phyloP scores from a whole-genome alignment of 2,329 filamentous ascomycete species.

The Aspergillus sclerotialis region DNA sequence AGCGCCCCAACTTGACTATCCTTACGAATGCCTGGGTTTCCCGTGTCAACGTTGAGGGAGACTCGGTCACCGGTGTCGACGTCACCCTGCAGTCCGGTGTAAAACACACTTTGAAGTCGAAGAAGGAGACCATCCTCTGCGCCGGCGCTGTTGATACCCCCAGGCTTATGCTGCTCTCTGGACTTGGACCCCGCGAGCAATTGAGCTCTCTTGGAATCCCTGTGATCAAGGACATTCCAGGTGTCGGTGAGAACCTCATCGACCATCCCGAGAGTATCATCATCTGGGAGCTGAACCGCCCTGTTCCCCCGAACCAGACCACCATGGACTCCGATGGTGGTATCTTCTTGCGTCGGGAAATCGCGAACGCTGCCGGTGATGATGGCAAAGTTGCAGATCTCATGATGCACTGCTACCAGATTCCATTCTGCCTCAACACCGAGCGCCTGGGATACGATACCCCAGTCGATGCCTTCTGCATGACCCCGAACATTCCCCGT shows the following conservation, averaged over 20 bases:
- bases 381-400: constrained; percentile 75
- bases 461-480: constrained; percentile 76
- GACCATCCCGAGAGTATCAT: constrained; percentile 62
- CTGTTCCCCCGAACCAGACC: constrained; percentile 70
- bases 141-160: constrained; percentile 79
- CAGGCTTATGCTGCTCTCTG: constrained; percentile 53
- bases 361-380: constrained; percentile 58
- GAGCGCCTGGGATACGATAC: constrained; percentile 67
- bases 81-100: constrained; percentile 57
- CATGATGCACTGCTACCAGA: constrained; percentile 98
- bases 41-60: constrained; percentile 65
- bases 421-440: constrained; percentile 85
- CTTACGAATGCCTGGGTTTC: constrained; percentile 84
- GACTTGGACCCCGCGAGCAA: constrained; percentile 47
- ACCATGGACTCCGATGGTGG: constrained; percentile 89
- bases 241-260: constrained; percentile 58
- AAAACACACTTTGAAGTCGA: constrained; percentile 52
- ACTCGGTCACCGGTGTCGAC: constrained; percentile 66
- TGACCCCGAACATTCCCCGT: constrained; percentile 85
- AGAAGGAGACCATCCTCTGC: constrained; percentile 70
- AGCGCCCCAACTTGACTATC: constrained; percentile 74
- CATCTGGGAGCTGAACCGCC: constrained; percentile 72
- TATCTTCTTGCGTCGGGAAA: constrained; percentile 76
- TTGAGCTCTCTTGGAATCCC: constrained; percentile 47
- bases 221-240: constrained; percentile 54